A percentile compares a stretch with the other conserved stretches of the same genome.
These are phyloP conservation scores for Calonectria montana DNA, from an alignment of 2,329 filamentous ascomycete genomes.

Conservation along the genomic window DNA sequence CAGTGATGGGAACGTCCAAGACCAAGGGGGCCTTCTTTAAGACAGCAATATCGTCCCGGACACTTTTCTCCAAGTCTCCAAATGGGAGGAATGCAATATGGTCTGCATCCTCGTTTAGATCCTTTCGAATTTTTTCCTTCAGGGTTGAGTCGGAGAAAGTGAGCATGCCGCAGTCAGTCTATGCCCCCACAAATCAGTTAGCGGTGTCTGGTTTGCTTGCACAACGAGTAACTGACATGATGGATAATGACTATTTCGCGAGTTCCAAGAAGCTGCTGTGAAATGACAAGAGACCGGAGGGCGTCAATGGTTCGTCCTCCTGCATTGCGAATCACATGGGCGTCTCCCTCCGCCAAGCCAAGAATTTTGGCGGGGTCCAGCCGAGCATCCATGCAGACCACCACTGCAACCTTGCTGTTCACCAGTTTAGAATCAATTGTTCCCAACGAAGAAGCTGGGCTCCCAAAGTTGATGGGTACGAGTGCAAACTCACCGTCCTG, in stretches of 20 bases:
- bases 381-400: constrained; percentile 88
- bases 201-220: neutral
- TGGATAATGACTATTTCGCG: constrained; percentile 80
- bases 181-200: neutral
- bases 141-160: constrained; percentile 72
- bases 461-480: neutral
- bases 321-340: constrained; percentile 84
- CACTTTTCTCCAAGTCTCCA: constrained; percentile 69
- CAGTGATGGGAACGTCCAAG: constrained; percentile 72
- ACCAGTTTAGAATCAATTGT: neutral
- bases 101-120: constrained; percentile 63
- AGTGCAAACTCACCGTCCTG: constrained; percentile 31
- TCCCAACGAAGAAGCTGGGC: neutral
- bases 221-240: constrained; percentile 54
- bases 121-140: constrained; percentile 65
- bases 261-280: constrained; percentile 81
- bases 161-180: constrained; percentile 67
- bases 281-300: constrained; percentile 80
- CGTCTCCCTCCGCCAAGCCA: constrained; percentile 65
- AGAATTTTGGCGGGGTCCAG: constrained; percentile 62
- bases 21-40: constrained; percentile 71
- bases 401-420: constrained; percentile 49
- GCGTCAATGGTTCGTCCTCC: constrained; percentile 75
- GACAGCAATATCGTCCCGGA: constrained; percentile 73
- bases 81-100: constrained; percentile 76